Evolutionary conservation across 169 alveolate species (phyloP).

Genomic region (Theileria sp.): DNA sequence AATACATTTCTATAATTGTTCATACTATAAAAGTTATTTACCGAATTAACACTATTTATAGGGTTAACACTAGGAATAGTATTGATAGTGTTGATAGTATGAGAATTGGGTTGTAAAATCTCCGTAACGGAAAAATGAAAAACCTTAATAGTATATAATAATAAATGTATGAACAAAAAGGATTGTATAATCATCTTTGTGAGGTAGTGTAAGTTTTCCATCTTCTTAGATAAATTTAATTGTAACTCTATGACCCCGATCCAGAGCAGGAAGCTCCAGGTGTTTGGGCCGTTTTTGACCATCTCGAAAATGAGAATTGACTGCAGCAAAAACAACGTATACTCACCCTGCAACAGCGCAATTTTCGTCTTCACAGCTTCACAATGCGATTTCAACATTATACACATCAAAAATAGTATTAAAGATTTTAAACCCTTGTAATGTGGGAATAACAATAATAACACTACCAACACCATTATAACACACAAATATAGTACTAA

Average conservation of each 20-base stretch:
- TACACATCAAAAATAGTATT: slow-evolving; percentile 24
- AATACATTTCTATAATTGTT: slow-evolving; percentile 43
- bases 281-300: slow-evolving; percentile 27
- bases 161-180: slow-evolving; percentile 4
- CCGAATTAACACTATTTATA: neutral
- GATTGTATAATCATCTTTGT: slow-evolving; percentile 31
- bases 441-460: neutral
- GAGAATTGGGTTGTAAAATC: neutral
- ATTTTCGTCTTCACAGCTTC: slow-evolving; percentile 10
- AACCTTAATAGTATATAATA: neutral
- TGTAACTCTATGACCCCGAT: slow-evolving; percentile 46
- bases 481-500: neutral
- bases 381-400: slow-evolving; percentile 43
- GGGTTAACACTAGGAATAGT: neutral
- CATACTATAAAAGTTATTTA: slow-evolving; percentile 36
- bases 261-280: slow-evolving; percentile 46
- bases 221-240: slow-evolving; percentile 18
- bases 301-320: slow-evolving; percentile 38
- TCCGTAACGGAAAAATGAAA: neutral
- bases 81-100: neutral
- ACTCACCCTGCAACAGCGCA: slow-evolving; percentile 7
- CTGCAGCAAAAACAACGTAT: slow-evolving; percentile 34
- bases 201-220: slow-evolving; percentile 3
- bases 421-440: slow-evolving; percentile 34
- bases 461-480: neutral